Evolutionary conservation across 768 basidiomycete species (phyloP), one percentile per base, ranked within the genome.

Genomic region (Tulasnella sp.): DNA sequence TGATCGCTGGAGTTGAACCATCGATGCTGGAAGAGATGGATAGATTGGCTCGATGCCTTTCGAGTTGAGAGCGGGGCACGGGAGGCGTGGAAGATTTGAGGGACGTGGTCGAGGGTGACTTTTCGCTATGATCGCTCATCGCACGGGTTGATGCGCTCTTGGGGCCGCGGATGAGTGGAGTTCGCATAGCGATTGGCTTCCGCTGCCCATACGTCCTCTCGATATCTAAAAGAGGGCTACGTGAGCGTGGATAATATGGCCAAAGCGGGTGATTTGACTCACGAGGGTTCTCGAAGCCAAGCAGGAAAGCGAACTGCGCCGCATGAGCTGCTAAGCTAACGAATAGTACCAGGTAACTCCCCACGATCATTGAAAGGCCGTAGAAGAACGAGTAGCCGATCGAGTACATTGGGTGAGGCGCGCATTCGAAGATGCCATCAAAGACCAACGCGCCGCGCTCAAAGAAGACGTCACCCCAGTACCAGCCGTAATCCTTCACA

Each of bases 401-500:
- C 26, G 90, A 94, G 71, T 97, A 97, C 95, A 98, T 97, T 0
- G 95, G 88, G 68, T 91, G 89, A 1, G 88, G 88, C 3, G 89
- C 86, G 42, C 93, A 76, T 69, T 98, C 95, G 65, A 97, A 99
- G 17, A 99, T 95, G 15, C 96, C 96, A 69, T 99, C 95, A 67
- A 99, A 99, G 2, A 97, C 86, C 13, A 98, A 77, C 44, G 86
- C 84, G 44, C 89, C 89, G n/a, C 88, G 84, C 70, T 90, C 88
- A 75, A 92, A 91, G 74, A 92, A 92, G 60, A 84, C 84, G 65
- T 92, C 89, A 9, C 89, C 93, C 91, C 91, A 92, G 70, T 93
- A 97, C 93, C 92, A 97, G 15, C 93, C 94, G 65, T 95, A 97
- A 68, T 97, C 95, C 67, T 96, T 98, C 62, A 98, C 93, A 51